phyloP scores from a whole-genome alignment of 495 filamentous ascomycete genomes.

The Astrocystis sublimbata region DNA sequence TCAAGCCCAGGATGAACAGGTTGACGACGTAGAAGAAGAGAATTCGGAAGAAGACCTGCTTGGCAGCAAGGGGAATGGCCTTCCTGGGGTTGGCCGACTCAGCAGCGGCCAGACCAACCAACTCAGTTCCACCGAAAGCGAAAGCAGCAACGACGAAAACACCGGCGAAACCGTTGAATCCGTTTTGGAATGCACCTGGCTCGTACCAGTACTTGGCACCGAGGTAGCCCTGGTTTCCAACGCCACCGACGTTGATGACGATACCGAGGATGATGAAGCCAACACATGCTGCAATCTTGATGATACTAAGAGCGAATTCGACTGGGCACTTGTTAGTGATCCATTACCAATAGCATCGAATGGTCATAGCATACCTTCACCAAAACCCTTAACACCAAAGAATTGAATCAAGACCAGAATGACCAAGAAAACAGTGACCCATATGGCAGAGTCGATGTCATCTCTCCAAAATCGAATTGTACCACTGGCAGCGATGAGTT shows the following conservation, averaged over 20 bases:
- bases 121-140: constrained; percentile 69
- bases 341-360: constrained; percentile 26
- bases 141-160: constrained; percentile 70
- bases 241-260: constrained; percentile 52
- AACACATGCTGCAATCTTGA: constrained; percentile 42
- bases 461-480: constrained; percentile 44
- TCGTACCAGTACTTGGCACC: constrained; percentile 55
- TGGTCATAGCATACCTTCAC: constrained; percentile 41
- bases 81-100: constrained; percentile 76
- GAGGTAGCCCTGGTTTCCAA: constrained; percentile 69
- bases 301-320: constrained; percentile 42
- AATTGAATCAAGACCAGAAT: constrained; percentile 58
- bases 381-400: constrained; percentile 63
- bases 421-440: constrained; percentile 60
- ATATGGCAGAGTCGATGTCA: constrained; percentile 49
- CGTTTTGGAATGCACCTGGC: constrained; percentile 65
- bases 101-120: constrained; percentile 73
- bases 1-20: constrained; percentile 61
- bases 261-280: constrained; percentile 57
- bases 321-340: constrained; percentile 42
- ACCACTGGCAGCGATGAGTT: constrained; percentile 52
- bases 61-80: constrained; percentile 75
- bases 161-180: constrained; percentile 67
- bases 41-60: constrained; percentile 84
- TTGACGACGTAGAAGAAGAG: constrained; percentile 76